These are phyloP conservation scores for Pichia insulana DNA, from an alignment of 805 yeast genomes.

Conservation along the genomic window DNA sequence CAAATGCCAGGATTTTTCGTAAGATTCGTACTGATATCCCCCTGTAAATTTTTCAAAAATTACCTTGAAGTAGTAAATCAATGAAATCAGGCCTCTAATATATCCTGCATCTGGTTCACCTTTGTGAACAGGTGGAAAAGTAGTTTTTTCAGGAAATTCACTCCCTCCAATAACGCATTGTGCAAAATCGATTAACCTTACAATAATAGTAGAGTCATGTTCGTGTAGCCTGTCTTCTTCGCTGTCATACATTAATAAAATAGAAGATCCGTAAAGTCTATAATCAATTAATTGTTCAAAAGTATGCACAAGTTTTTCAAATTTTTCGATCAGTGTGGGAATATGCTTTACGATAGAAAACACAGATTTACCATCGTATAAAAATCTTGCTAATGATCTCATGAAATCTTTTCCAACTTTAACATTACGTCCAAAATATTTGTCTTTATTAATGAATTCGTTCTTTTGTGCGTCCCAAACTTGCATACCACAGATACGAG, in stretches of 20 bases:
- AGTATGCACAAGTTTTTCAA: conserved; percentile 49
- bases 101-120: conserved; percentile 72
- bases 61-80: conserved; percentile 54
- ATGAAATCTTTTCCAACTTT: conserved; percentile 68
- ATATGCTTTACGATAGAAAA: conserved; percentile 58
- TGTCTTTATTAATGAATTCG: conserved; percentile 64
- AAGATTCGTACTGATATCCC: conserved; percentile 17
- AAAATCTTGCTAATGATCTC: conserved; percentile 62
- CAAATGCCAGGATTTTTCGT: conserved; percentile 14
- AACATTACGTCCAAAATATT: conserved; percentile 83
- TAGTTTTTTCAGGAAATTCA: conserved; percentile 32
- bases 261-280: conserved; percentile 84
- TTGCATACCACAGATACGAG: conserved; percentile 92
- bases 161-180: conserved; percentile 73
- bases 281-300: conserved; percentile 58
- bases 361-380: conserved; percentile 62
- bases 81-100: conserved; percentile 68
- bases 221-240: conserved; percentile 17
- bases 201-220: conserved; percentile 24
- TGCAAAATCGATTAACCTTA: conserved; percentile 92
- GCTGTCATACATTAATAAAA: conserved; percentile 86
- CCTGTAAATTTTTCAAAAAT: conserved; percentile 53
- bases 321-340: conserved; percentile 52
- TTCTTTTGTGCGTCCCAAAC: conserved; percentile 48
- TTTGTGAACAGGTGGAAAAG: conserved; percentile 67